These are phyloP conservation scores for Sclerotiophoma versabilis DNA, from an alignment of 2,329 filamentous ascomycete species.

Conservation along the genomic window DNA sequence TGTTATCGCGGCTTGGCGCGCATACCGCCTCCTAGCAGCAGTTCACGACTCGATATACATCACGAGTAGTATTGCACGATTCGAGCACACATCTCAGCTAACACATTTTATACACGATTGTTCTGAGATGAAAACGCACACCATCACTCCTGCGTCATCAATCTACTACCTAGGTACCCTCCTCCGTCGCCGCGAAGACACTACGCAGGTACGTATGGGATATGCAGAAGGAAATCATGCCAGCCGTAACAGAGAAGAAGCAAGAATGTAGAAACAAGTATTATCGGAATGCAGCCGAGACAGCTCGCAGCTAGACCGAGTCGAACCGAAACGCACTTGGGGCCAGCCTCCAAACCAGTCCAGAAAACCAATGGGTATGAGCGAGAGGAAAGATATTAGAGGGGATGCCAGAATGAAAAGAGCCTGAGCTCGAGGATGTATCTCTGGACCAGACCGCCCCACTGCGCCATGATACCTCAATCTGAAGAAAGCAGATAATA, in stretches of 20 bases:
- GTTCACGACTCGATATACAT: not conserved
- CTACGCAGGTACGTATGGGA: constrained; percentile 46
- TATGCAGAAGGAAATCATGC: constrained; percentile 41
- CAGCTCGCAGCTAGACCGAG: constrained; percentile 33
- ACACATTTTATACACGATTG: constrained; percentile 37
- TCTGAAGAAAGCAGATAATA: constrained; percentile 31
- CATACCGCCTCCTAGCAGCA: constrained; percentile 5
- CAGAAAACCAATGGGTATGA: constrained; percentile 48
- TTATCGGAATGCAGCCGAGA: constrained; percentile 35
- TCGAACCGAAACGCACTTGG: constrained; percentile 41
- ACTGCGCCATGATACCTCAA: constrained; percentile 44
- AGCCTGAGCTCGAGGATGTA: constrained; percentile 47
- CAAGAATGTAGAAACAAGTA: constrained; percentile 30
- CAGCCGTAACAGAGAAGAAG: constrained; percentile 27
- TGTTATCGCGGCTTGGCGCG: not conserved
- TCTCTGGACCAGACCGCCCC: constrained; percentile 44
- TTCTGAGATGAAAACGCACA: constrained; percentile 25
- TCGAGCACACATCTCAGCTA: not conserved
- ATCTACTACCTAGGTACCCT: constrained; percentile 29
- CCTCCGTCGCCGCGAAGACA: constrained; percentile 33
- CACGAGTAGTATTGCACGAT: not conserved
- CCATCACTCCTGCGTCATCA: constrained; percentile 26
- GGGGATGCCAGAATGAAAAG: constrained; percentile 39
- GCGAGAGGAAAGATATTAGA: constrained; percentile 48
- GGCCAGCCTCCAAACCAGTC: constrained; percentile 49